Evolutionary conservation across 345 rosid genomes (phyloP).

Genomic region (Pistacia integerrima): DNA sequence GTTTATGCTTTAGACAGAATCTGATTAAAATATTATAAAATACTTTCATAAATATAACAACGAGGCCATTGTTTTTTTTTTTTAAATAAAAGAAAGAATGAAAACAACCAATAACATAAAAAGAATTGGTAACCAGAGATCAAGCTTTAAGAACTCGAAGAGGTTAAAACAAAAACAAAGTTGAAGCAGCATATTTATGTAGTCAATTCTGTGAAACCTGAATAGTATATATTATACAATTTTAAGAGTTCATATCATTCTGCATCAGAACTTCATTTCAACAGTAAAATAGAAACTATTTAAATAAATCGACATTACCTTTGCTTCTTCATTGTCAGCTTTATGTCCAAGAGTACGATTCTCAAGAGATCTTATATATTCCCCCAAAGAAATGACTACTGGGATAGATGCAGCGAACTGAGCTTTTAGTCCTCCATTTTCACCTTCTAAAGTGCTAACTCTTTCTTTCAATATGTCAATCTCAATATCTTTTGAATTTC

Average conservation of each 20-base stretch:
- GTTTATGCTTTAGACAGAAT: constrained; percentile 3
- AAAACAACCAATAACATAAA: background rate
- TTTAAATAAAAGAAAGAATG: too few relatives aligned
- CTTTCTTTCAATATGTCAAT: constrained; percentile 59
- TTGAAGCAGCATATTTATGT: constrained; percentile 5
- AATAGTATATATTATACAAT: background rate
- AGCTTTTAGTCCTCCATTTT: constrained; percentile 56
- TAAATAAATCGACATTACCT: constrained; percentile 39
- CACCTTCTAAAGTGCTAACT: constrained; percentile 53
- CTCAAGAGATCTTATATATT: constrained; percentile 65
- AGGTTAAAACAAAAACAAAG: background rate
- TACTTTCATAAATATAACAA: background rate
- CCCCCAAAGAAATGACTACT: constrained; percentile 56
- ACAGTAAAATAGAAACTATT: constrained; percentile 1
- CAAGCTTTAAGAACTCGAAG: background rate
- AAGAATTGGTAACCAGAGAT: background rate
- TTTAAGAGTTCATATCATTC: background rate
- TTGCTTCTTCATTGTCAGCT: constrained; percentile 37
- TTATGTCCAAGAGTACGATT: constrained; percentile 38
- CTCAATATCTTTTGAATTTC: constrained; percentile 44
- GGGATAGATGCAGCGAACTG: constrained; percentile 55
- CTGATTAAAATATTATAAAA: background rate
- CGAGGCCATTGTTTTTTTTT: background rate
- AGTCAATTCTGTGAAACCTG: background rate
- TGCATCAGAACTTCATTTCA: constrained; percentile 12